phyloP scores from a whole-genome alignment of 1,284 basidiomycete species.

The Amanita bisporigera region DNA sequence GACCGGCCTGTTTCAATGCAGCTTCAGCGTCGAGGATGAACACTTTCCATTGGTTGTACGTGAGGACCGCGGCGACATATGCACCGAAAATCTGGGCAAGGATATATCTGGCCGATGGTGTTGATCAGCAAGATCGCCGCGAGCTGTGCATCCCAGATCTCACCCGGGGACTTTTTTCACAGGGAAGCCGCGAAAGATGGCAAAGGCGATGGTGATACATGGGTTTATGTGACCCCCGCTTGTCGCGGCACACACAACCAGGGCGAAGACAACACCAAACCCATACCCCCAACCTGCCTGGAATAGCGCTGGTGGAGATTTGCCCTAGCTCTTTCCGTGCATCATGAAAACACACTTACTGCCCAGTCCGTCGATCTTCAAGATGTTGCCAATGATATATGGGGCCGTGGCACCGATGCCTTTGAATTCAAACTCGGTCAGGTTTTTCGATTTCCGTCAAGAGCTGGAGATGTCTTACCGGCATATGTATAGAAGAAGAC shows the following conservation, averaged over 20 bases:
- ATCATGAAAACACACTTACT: background rate
- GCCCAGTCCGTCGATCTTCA: slow-evolving; percentile 27
- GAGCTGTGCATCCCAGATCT: slow-evolving; percentile 13
- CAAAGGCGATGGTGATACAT: slow-evolving; percentile 59
- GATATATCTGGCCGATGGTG: slow-evolving; percentile 55
- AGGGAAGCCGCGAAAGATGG: slow-evolving; percentile 62
- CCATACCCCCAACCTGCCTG: slow-evolving; percentile 69
- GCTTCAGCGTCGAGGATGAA: slow-evolving; percentile 53
- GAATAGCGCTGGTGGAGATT: slow-evolving; percentile 52
- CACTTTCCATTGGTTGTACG: slow-evolving; percentile 67
- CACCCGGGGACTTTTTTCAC: slow-evolving; percentile 57
- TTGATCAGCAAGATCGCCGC: background rate
- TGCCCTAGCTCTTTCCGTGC: slow-evolving; percentile 28
- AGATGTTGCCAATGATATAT: slow-evolving; percentile 58
- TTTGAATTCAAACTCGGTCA: slow-evolving; percentile 23
- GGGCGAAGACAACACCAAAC: slow-evolving; percentile 65
- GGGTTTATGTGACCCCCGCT: slow-evolving; percentile 70
- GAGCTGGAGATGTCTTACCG: slow-evolving; percentile 40
- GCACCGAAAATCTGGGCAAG: slow-evolving; percentile 65
- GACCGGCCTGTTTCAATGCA: slow-evolving; percentile 50
- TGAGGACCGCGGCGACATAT: slow-evolving; percentile 61
- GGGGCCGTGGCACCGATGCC: slow-evolving; percentile 65
- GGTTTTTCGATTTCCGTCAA: background rate
- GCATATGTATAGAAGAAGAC: slow-evolving; percentile 55
- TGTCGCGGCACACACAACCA: slow-evolving; percentile 56